Conservation (phyloP, 129 eudicot species). For the Arctium minus region DNA sequence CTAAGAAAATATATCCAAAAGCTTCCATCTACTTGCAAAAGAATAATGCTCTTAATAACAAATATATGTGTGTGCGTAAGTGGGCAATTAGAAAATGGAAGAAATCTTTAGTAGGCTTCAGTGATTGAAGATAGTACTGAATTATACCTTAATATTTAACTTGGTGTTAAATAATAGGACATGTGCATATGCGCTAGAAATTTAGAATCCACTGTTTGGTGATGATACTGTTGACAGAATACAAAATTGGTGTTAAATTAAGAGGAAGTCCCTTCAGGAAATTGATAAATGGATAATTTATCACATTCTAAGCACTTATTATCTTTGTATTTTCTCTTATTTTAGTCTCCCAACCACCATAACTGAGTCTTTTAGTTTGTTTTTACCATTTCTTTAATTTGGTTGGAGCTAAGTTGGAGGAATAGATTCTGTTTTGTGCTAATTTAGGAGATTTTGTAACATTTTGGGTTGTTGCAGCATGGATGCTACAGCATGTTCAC, state of each 20-base stretch:
- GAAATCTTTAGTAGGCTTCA: neutral
- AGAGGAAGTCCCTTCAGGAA: neutral
- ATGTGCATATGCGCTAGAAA: neutral
- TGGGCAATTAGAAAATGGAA: neutral
- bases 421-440: no score
- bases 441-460: no score
- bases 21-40: slow-evolving; percentile 1
- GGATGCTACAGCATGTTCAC: no score
- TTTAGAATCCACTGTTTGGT: neutral
- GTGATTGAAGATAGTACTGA: neutral
- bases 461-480: no score
- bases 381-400: no score
- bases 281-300: no score
- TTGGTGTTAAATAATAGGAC: neutral
- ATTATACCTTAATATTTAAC: neutral
- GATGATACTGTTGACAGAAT: neutral
- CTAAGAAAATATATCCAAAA: neutral
- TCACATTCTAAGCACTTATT: no score
- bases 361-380: no score
- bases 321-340: no score
- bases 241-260: neutral
- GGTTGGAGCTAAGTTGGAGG: no score
- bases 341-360: no score
- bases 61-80: neutral
- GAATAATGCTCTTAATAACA: neutral